These are phyloP conservation scores for Rubus parviflorus DNA, from an alignment of 306 rosid species.

Conservation along the genomic window DNA sequence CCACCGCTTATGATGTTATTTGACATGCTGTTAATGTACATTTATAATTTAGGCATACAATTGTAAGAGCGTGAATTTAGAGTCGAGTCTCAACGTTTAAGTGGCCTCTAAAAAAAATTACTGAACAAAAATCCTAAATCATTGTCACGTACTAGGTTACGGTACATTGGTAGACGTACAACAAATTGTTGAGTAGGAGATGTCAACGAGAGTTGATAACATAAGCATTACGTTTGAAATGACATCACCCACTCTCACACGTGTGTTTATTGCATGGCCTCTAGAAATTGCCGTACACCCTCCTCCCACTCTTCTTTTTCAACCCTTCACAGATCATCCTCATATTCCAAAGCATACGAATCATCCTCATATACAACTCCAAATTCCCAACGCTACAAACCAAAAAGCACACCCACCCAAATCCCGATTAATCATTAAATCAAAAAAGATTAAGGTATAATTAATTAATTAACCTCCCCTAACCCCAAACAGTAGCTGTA, in stretches of 20 bases:
- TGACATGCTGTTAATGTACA: too few relatives aligned
- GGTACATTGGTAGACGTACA: too few relatives aligned
- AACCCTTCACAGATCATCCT: background rate
- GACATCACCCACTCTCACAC: slow-evolving; percentile 43
- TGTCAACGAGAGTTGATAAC: slow-evolving; percentile 16
- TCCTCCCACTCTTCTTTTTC: background rate
- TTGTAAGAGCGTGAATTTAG: too few relatives aligned
- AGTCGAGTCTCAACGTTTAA: too few relatives aligned
- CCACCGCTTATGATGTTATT: too few relatives aligned
- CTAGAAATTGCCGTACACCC: background rate
- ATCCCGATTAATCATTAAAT: background rate
- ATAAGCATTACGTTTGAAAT: slow-evolving; percentile 55
- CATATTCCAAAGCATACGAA: background rate
- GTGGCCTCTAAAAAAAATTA: too few relatives aligned
- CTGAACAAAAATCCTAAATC: too few relatives aligned
- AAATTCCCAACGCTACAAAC: background rate
- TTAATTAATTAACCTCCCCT: background rate
- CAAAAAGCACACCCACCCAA: background rate
- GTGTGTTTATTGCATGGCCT: background rate
- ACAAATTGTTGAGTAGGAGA: too few relatives aligned
- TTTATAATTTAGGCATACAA: too few relatives aligned
- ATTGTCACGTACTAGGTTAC: too few relatives aligned
- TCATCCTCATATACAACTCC: background rate
- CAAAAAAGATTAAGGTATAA: background rate
- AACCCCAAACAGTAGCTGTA: background rate